Percentiles rank a stretch among this genome's conserved stretches.
phyloP scores from a whole-genome alignment of 169 alveolate species.

The Plasmodium berghei region DNA sequence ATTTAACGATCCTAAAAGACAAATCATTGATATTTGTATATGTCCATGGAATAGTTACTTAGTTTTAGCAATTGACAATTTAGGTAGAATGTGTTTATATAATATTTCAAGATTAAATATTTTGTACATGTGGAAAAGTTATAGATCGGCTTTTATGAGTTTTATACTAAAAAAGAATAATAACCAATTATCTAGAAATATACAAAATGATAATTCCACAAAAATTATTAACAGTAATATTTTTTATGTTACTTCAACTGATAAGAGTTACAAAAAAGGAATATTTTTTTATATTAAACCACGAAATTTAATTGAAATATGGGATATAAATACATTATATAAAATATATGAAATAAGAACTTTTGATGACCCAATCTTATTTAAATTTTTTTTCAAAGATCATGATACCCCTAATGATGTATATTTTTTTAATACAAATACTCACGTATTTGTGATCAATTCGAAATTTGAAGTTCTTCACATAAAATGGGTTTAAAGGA shows the following conservation, averaged over 20 bases:
- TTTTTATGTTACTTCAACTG: not conserved
- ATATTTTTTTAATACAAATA: slow-evolving; percentile 33
- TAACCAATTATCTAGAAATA: not conserved
- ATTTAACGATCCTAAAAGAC: slow-evolving; percentile 69
- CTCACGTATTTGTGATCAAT: slow-evolving; percentile 49
- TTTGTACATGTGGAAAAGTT: slow-evolving; percentile 73
- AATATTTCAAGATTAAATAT: slow-evolving; percentile 38
- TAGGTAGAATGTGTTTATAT: slow-evolving; percentile 49
- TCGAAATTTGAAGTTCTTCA: slow-evolving; percentile 39
- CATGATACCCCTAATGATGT: slow-evolving; percentile 35
- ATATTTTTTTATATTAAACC: slow-evolving; percentile 49
- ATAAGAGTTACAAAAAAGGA: slow-evolving; percentile 20
- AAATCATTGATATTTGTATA: slow-evolving; percentile 51
- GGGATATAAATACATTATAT: slow-evolving; percentile 57
- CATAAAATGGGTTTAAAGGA: slow-evolving; percentile 35
- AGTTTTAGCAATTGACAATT: slow-evolving; percentile 42
- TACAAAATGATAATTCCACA: not conserved
- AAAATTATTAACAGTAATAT: not conserved
- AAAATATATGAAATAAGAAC: slow-evolving; percentile 48
- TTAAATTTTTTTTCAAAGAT: slow-evolving; percentile 41
- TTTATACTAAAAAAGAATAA: slow-evolving; percentile 21
- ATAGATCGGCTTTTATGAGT: slow-evolving; percentile 61
- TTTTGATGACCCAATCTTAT: slow-evolving; percentile 38
- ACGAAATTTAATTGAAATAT: slow-evolving; percentile 64
- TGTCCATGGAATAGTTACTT: slow-evolving; percentile 68